Percentiles rank a stretch among this genome's conserved stretches.
Evolutionary conservation across 192 early-diverging fungal genomes (phyloP).

Genomic region (Podochytrium sp.): DNA sequence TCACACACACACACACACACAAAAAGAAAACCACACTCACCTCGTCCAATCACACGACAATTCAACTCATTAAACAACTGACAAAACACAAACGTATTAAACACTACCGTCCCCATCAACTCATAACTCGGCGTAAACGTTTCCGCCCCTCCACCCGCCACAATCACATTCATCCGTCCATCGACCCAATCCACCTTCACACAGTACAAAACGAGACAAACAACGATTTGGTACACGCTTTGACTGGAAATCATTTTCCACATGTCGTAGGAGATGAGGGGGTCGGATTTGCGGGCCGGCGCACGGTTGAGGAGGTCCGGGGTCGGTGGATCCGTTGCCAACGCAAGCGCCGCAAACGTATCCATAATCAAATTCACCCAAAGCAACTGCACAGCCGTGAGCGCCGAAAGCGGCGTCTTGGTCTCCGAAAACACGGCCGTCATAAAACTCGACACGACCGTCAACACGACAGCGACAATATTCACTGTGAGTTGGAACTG

Average conservation of each 20-base stretch:
- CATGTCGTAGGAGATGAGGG: conserved; percentile 85
- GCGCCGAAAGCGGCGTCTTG: no score
- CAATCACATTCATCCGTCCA: not conserved
- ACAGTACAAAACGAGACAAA: conserved; percentile 58
- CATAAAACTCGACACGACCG: not conserved
- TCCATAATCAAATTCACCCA: conserved; percentile 70
- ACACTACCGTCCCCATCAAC: conserved; percentile 73
- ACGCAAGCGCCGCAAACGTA: conserved; percentile 60
- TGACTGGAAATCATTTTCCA: conserved; percentile 92
- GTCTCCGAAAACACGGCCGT: no score
- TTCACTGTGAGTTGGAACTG: conserved; percentile 98
- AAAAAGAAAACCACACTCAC: conserved; percentile 30
- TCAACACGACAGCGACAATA: conserved; percentile 44
- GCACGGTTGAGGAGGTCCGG: conserved; percentile 78
- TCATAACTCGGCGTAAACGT: conserved; percentile 8
- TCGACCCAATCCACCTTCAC: conserved; percentile 6
- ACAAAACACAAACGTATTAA: conserved; percentile 89
- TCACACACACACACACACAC: conserved; percentile 29
- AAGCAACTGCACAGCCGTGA: conserved; percentile 60
- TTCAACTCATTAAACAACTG: conserved; percentile 93
- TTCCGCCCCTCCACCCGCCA: not conserved
- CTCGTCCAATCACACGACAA: conserved; percentile 69
- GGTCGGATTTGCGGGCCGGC: conserved; percentile 73
- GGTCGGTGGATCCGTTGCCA: conserved; percentile 88
- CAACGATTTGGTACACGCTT: conserved; percentile 81